phyloP scores from a whole-genome alignment of 257 asterid species.

The Agastache rugosa region DNA sequence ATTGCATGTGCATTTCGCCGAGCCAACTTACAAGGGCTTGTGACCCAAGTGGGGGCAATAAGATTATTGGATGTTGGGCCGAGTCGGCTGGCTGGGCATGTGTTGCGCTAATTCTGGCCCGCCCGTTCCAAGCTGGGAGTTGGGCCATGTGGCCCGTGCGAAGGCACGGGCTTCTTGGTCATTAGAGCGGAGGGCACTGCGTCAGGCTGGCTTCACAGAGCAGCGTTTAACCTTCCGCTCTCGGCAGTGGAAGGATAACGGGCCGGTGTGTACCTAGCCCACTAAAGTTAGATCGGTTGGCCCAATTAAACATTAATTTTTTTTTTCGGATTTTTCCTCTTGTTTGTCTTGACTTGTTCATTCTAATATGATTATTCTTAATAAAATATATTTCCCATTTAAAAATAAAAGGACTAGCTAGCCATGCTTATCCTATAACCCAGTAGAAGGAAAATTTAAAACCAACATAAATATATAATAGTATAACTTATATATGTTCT shows the following conservation, averaged over 20 bases:
- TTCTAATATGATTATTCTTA: no score
- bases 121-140: slow-evolving; percentile 22
- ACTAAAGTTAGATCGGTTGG: background rate
- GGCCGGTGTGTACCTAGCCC: background rate
- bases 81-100: background rate
- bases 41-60: background rate
- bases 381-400: no score
- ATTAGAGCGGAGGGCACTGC: background rate
- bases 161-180: background rate
- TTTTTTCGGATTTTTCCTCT: background rate
- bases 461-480: no score
- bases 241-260: slow-evolving; percentile 10
- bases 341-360: no score
- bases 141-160: background rate
- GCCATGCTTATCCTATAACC: no score
- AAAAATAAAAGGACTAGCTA: no score
- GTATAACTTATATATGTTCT: no score
- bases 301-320: background rate
- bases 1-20: background rate
- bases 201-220: slow-evolving; percentile 13
- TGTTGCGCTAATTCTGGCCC: background rate
- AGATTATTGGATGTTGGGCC: background rate
- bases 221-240: slow-evolving; percentile 7
- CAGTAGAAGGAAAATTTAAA: no score
- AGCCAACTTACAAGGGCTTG: background rate